These are phyloP conservation scores for Tolypocladium ophioglossoides DNA, from an alignment of 2,329 filamentous ascomycete species.

Conservation along the genomic window DNA sequence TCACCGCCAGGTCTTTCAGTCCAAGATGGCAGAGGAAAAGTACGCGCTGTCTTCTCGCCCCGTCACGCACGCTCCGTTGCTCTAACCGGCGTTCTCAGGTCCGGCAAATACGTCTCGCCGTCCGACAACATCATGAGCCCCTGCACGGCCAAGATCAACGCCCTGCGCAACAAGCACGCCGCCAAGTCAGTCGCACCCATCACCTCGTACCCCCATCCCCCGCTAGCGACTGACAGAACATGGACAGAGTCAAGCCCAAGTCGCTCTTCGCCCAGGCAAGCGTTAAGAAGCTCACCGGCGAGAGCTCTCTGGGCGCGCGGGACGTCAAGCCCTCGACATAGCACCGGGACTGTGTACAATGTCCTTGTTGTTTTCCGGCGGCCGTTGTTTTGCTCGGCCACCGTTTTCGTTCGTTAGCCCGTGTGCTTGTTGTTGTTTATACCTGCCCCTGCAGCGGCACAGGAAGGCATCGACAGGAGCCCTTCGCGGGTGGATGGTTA, in stretches of 20 bases:
- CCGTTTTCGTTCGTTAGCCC: conserved; percentile 4
- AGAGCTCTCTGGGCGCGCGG: conserved; percentile 28
- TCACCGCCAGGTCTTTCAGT: conserved; percentile 64
- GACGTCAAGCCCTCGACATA: conserved; percentile 18
- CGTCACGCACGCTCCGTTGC: too few species aligned
- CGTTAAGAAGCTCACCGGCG: conserved; percentile 47
- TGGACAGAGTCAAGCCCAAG: conserved; percentile 50
- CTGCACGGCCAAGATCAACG: conserved; percentile 71
- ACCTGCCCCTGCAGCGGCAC: not conserved
- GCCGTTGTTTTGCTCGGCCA: not conserved
- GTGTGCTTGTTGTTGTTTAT: conserved; percentile 5
- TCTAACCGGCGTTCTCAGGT: not conserved
- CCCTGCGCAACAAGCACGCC: conserved; percentile 70
- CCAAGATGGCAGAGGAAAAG: conserved; percentile 58
- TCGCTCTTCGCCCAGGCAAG: conserved; percentile 58
- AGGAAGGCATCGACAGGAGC: not conserved
- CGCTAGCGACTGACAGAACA: not conserved
- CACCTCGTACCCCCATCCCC: not conserved
- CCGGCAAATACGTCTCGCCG: conserved; percentile 56
- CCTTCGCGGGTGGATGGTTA: not conserved
- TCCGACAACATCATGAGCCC: conserved; percentile 87
- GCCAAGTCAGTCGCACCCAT: conserved; percentile 50
- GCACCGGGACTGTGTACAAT: not conserved
- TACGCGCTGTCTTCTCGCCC: conserved; percentile 29
- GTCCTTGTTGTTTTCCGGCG: not conserved